Percentiles rank a stretch among this genome's conserved stretches.
Evolutionary conservation across 1,284 basidiomycete genomes (phyloP).

Genomic region (Leucoagaricus sp.): DNA sequence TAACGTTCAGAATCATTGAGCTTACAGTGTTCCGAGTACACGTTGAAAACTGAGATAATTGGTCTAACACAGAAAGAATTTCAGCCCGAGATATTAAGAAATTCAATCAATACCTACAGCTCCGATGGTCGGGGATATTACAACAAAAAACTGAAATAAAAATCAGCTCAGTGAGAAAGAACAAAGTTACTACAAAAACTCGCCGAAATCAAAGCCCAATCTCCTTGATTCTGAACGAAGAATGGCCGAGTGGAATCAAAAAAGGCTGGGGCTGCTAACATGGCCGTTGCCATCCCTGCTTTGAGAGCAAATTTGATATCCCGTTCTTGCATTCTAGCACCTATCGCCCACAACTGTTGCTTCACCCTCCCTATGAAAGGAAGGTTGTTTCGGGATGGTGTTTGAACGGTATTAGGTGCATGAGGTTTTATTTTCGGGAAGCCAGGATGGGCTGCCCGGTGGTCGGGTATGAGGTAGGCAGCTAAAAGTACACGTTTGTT

Average conservation of each 20-base stretch:
- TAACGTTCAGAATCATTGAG: slow-evolving; percentile 15
- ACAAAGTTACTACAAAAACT: not conserved
- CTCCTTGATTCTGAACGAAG: slow-evolving; percentile 84
- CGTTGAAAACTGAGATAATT: slow-evolving; percentile 81
- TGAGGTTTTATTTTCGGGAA: slow-evolving; percentile 86
- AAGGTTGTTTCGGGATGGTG: slow-evolving; percentile 64
- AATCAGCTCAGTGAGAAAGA: not conserved
- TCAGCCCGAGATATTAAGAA: not conserved
- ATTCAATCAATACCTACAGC: slow-evolving; percentile 44
- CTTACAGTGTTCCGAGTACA: slow-evolving; percentile 81
- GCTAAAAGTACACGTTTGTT: slow-evolving; percentile 38
- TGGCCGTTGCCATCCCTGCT: slow-evolving; percentile 77
- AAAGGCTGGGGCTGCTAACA: slow-evolving; percentile 86
- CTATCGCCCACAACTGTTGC: slow-evolving; percentile 76
- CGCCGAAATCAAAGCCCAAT: slow-evolving; percentile 94
- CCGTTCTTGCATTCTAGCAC: slow-evolving; percentile 68
- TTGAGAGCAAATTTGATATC: slow-evolving; percentile 91
- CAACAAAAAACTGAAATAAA: slow-evolving; percentile 76
- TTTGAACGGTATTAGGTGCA: slow-evolving; percentile 83
- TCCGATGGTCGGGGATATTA: slow-evolving; percentile 88
- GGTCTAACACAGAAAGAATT: slow-evolving; percentile 53
- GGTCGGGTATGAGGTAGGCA: slow-evolving; percentile 59
- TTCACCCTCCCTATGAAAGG: slow-evolving; percentile 60
- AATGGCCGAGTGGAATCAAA: slow-evolving; percentile 75
- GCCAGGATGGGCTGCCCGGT: slow-evolving; percentile 59